phyloP scores from a whole-genome alignment of 768 basidiomycete genomes.

The Tulasnella sp. region DNA sequence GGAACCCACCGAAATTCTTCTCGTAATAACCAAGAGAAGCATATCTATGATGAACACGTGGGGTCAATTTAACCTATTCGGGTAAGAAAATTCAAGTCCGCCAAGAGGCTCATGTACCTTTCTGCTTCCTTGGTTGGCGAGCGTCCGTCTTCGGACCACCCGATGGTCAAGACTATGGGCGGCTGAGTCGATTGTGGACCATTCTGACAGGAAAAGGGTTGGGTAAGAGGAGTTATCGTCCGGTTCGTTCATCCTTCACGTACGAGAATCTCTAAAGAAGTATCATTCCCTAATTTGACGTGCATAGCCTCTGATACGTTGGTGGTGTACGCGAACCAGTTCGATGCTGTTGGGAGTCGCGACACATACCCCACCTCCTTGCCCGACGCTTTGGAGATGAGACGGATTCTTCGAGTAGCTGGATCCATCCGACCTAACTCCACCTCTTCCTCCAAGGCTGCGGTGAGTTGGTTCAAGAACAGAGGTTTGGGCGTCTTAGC shows the following conservation, averaged over 20 bases:
- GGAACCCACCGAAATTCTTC: not conserved
- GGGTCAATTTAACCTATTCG: not conserved
- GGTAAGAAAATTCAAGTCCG: not conserved
- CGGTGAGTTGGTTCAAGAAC: not conserved
- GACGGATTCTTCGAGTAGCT: not conserved
- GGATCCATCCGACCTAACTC: not conserved
- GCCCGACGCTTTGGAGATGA: not conserved
- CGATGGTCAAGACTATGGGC: not conserved
- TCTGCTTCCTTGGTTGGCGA: not conserved
- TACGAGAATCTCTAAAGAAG: no score
- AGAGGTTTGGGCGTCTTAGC: not conserved
- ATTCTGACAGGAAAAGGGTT: not conserved
- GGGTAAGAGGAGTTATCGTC: not conserved
- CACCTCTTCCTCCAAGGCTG: not conserved
- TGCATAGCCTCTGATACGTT: not conserved
- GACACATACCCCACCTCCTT: not conserved
- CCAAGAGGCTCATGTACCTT: not conserved
- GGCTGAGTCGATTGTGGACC: not conserved
- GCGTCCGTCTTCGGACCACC: not conserved
- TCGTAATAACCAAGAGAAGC: not conserved
- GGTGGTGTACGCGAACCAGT: not conserved
- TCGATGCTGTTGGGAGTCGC: not conserved
- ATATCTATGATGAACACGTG: not conserved
- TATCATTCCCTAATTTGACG: not conserved
- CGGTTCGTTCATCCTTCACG: no score